Percentiles rank a stretch among this genome's conserved stretches.
phyloP scores from a whole-genome alignment of 768 basidiomycete species.

The Rhizopogon roseolus region DNA sequence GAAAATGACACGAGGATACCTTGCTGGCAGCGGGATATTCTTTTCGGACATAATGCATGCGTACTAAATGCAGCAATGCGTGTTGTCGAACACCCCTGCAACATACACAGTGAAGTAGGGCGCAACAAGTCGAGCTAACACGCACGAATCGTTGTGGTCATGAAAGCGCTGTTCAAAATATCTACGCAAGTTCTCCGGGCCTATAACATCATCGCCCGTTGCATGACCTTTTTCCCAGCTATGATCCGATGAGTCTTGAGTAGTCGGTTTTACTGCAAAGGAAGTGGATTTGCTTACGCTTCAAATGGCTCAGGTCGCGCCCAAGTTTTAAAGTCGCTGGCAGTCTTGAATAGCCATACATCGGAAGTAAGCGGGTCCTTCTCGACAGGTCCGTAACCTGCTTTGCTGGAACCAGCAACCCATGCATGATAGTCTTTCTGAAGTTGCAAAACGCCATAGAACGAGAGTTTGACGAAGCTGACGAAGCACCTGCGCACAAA shows the following conservation, averaged over 20 bases:
- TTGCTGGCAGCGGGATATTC: constrained; percentile 68
- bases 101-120: neutral
- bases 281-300: constrained; percentile 36
- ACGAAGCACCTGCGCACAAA: constrained; percentile 76
- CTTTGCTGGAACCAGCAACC: constrained; percentile 43
- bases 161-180: constrained; percentile 89
- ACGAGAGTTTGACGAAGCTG: constrained; percentile 73
- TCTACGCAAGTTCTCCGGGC: constrained; percentile 64
- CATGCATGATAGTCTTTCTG: constrained; percentile 64
- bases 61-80: constrained; percentile 70
- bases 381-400: constrained; percentile 44
- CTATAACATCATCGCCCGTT: constrained; percentile 64
- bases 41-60: constrained; percentile 69
- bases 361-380: constrained; percentile 52
- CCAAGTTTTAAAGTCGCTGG: constrained; percentile 60
- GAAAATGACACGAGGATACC: constrained; percentile 30
- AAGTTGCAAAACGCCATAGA: constrained; percentile 62
- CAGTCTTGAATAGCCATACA: constrained; percentile 53
- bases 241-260: constrained; percentile 1
- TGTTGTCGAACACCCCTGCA: constrained; percentile 73
- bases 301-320: constrained; percentile 59
- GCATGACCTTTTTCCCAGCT: constrained; percentile 68
- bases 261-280: neutral
- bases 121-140: constrained; percentile 5
- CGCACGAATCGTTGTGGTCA: constrained; percentile 75